Base-by-base conservation (phyloP, 352 stramenopile genomes). In the Aphanomyces cochlioides region DNA sequence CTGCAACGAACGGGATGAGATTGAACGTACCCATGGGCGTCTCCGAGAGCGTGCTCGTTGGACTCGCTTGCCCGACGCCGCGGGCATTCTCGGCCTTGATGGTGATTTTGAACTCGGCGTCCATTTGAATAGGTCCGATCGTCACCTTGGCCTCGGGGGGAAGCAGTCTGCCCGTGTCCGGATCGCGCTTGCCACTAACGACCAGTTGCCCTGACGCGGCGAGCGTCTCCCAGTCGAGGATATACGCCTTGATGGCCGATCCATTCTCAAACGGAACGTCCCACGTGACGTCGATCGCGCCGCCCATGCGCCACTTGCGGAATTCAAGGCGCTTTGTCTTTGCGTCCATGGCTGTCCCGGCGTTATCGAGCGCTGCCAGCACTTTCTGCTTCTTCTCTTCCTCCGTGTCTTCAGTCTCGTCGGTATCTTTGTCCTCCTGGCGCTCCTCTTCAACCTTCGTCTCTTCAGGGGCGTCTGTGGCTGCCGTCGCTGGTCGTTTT, bases 221-320 rank as follows among this genome's bases (percentile, higher is more conserved):
- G 5, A 4, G 34, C 28, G 87, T 80, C 38, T 80, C 79, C 86
- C 86, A 93, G 53, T 93, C 86, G 4, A 92, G 64, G 4, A 83
- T 50, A 43, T 90, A 93, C 64, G 88, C 78, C 7, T 75, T 84
- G 56, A 93, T 88, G 0, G 70, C 15, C 17, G 82, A 75, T 0
- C 86, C 86, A 56, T 91, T 90, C 40, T 89, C 77, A 5, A 77
- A 13, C 43, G 86, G 86, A 2, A 78, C 72, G n/a, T 88, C 78
- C 86, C 86, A 93, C n/a, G 56, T 15, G 19, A 93, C 74, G 53
- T 92, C 82, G 8, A 88, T 80, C 7, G 86, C 86, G 43, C 89
- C 90, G 4, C 86, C 84, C 17, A 83, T 83, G 41, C 74, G 57
- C 86, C 86, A 93, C 7, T 74, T 72, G 7, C 86, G 79, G 56